These are phyloP conservation scores for Auriscalpium microsporum DNA, from an alignment of 768 basidiomycete genomes.

Conservation along the genomic window DNA sequence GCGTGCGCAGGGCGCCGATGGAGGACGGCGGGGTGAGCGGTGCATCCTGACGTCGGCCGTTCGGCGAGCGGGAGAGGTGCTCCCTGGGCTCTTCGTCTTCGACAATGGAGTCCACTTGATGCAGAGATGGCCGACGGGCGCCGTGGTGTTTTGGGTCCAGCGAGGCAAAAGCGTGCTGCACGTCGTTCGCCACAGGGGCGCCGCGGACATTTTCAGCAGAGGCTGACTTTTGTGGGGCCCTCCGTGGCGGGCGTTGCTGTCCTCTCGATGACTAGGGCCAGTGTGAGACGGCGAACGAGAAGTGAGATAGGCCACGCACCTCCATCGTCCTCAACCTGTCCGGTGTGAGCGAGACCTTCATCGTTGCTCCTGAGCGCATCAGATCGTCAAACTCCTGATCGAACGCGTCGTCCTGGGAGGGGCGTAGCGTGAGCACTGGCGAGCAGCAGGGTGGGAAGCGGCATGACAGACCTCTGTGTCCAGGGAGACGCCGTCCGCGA, in stretches of 20 bases:
- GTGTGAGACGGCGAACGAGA: neutral
- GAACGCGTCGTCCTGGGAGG: slow-evolving; percentile 22
- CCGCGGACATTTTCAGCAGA: neutral
- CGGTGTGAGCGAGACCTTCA: slow-evolving; percentile 94
- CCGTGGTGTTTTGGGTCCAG: slow-evolving; percentile 2
- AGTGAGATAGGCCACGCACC: slow-evolving; percentile 39
- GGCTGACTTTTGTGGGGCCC: neutral
- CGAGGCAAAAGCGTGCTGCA: neutral
- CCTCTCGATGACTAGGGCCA: neutral
- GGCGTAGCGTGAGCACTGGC: neutral
- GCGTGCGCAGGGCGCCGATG: slow-evolving; percentile 7
- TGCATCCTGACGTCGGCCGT: slow-evolving; percentile 7
- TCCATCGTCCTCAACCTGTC: slow-evolving; percentile 91
- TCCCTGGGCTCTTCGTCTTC: slow-evolving; percentile 45
- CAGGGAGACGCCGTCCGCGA: neutral
- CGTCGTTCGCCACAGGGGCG: neutral
- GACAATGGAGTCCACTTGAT: slow-evolving; percentile 52
- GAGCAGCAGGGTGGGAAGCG: slow-evolving; percentile 1
- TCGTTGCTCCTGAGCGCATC: slow-evolving; percentile 81
- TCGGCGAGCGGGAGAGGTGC: neutral
- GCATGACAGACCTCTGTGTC: slow-evolving; percentile 18
- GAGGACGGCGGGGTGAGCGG: slow-evolving; percentile 1
- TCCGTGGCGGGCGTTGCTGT: neutral
- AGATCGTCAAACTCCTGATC: slow-evolving; percentile 85
- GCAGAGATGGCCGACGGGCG: slow-evolving; percentile 34